Evolutionary conservation across 345 rosid genomes (phyloP), one percentile per base, ranked within the genome.

Genomic region (Geranium rotundifolium): DNA sequence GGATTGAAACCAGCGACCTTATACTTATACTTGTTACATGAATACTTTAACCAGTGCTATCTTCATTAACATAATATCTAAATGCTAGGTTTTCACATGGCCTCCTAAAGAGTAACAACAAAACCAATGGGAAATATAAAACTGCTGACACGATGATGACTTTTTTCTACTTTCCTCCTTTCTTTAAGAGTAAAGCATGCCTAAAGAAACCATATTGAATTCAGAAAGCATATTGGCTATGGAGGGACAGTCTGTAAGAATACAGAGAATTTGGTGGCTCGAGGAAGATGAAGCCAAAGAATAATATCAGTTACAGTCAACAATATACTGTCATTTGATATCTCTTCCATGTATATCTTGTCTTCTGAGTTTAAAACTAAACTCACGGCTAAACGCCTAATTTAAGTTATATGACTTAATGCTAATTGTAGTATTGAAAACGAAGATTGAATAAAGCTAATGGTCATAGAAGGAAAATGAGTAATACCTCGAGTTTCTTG

Each of bases 401-500:
- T 1, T 37, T 37, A 5, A 37, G 46, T 37, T 37, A 37, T 10
- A 5, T 37, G 46, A 6, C 0, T 1, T 37, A 10, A 37, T 23
- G 27, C 27, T 23, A 23, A 23, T 23, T 23, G 27, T 23, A 23
- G 27, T 10, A 37, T 37, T 37, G 46, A 37, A 37, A 37, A 37
- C 4, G 12, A 37, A 37, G 46, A 37, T 37, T 5, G 14, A 46
- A 46, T 14, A 0, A 34, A 46, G 14, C 16, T 46, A 46, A 46
- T 10, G 12, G 12, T 14, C 12, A 34, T 65, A 29, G 59, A 58
- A 12, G 18, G 57, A 62, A 16, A 49, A 54, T 34, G 4, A 20
- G 31, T 1, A 54, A 59, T 79, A 84, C 95, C 93, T 92, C 98
- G 7, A 92, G 93, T 76, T 87, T 89, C 71, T 74, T 89, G 23